Base-by-base conservation (phyloP, 371 early-diverging fungal genomes). In the Phascolomyces articulosus region DNA sequence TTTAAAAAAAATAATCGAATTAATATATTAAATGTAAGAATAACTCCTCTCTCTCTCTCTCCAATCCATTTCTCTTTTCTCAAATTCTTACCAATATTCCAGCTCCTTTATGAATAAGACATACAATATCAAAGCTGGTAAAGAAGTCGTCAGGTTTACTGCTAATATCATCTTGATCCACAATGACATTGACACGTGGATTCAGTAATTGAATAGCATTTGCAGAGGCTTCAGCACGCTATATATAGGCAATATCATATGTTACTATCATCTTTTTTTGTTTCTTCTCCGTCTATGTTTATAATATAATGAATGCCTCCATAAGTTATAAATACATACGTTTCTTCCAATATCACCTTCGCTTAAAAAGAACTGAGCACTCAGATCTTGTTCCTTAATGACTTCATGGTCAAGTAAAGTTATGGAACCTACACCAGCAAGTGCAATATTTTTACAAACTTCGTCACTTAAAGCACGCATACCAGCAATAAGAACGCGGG, bases 381-480 rank as follows among this genome's bases (percentile, higher is more conserved):
- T 92, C n/a, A 96, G 77, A 62, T 95, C 95, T 24, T 78, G 67
- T 29, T 73, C 75, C 0, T 63, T 71, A 2, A 96, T 92, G 0
- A 53, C 48, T 11, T 71, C 69, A 38, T 82, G 76, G 60, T 95
- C 96, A 28, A 87, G 60, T 0, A 97, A 57, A 0, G 90, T 89
- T 23, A 97, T 73, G 1, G 79, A 73, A 0, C 95, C 96, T 16
- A 96, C 76, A 23, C 98, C 98, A 0, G 96, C 93, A 15, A 97
- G 83, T 6, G 93, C 95, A 55, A 97, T 73, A 73, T 96, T 96
- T 74, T 97, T 97, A 77, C 89, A 83, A 24, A 93, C 84, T 72
- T 97, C 98, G 64, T 85, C 87, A 59, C 85, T 82, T 41, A 93
- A 65, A 4, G 88, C 93, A 55, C 81, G 80, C 53, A 91, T 71